A percentile compares a stretch with the other conserved stretches of the same genome.
Conservation (phyloP, 768 basidiomycete genomes). For the Kwoniella sp. region DNA sequence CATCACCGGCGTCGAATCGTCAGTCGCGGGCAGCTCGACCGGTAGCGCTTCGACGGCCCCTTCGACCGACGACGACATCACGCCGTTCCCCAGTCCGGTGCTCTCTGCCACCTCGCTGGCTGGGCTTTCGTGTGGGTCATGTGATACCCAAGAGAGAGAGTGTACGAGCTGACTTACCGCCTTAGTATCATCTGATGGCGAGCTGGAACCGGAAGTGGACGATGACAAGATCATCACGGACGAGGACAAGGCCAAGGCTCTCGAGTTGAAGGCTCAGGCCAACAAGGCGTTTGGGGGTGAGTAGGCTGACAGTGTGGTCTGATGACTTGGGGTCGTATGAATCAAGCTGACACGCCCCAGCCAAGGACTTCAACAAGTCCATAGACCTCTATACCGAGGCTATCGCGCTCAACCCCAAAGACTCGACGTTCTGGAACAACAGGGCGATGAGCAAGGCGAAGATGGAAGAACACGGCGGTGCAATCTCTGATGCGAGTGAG, state of each 20-base stretch:
- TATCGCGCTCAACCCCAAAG: constrained; percentile 79
- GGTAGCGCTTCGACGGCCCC: constrained; percentile 4
- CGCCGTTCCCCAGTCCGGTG: constrained; percentile 38
- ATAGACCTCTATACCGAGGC: constrained; percentile 76
- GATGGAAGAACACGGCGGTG: constrained; percentile 88
- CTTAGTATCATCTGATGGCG: constrained; percentile 40
- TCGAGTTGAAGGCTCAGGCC: constrained; percentile 72
- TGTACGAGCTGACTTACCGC: background rate
- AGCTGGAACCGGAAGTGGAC: constrained; percentile 39
- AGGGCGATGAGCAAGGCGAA: constrained; percentile 88
- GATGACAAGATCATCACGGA: constrained; percentile 57
- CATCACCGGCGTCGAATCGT: constrained; percentile 34
- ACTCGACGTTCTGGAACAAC: constrained; percentile 90
- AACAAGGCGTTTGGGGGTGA: constrained; percentile 70
- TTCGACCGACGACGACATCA: constrained; percentile 28
- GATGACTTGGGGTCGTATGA: background rate
- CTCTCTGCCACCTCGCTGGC: constrained; percentile 26
- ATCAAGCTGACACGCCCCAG: constrained; percentile 2
- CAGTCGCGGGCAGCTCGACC: background rate
- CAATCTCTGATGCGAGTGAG: constrained; percentile 78
- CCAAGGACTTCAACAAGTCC: constrained; percentile 72
- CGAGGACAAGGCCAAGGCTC: constrained; percentile 64
- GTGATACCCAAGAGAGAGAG: background rate
- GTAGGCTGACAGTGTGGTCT: background rate
- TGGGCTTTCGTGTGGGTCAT: constrained; percentile 27